Evolutionary conservation across 1,139 yeast genomes (phyloP), one percentile per base, ranked within the genome.

Genomic region (Sporopachydermia cereana): DNA sequence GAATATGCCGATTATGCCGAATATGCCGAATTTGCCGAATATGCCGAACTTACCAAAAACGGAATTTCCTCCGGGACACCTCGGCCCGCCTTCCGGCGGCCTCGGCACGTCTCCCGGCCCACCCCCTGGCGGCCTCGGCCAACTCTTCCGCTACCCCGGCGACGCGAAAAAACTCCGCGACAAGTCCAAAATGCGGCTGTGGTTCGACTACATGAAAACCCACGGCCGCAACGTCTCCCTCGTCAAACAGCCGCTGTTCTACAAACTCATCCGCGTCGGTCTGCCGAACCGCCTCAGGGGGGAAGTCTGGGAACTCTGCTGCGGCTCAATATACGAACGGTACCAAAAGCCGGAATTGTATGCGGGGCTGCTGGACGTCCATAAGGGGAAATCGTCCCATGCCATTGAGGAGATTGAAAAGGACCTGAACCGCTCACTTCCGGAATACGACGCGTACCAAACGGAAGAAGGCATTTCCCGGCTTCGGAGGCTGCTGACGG

Each of bases 331-430:
- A 71, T 85, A 79, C 56, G 60, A 76, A 44, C 68, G 97, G 47
- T 74, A 79, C 56, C 77, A 77, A 46, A 69, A 81, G 52, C 74
- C 72, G 18, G 74, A 73, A 0, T 77, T 75, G 45, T 93, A 88
- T 60, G 60, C 68, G 42, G 60, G 67, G 34, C 53, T 88, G 12
- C 67, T 88, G 43, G 68, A 68, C 2, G 79, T 74, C 21, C 79
- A 84, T 58, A 69, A 67, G 27, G 82, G 77, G 9, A 75, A 79
- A 49, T 67, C 66, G 2, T 84, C 96, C 0, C 66, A 84, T 46
- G 97, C 98, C 0, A 79, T 89, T 43, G 98, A 91, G 51, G 99
- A 93, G 57, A 93, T 93, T 53, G 97, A 89, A 59, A 93, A 93
- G 60, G 99, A 93, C 63, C 72, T 93, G 57, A 86, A 89, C 57